A percentile compares a stretch with the other conserved stretches of the same genome.
phyloP scores from a whole-genome alignment of 352 stramenopile genomes.

The Pythium sp. region DNA sequence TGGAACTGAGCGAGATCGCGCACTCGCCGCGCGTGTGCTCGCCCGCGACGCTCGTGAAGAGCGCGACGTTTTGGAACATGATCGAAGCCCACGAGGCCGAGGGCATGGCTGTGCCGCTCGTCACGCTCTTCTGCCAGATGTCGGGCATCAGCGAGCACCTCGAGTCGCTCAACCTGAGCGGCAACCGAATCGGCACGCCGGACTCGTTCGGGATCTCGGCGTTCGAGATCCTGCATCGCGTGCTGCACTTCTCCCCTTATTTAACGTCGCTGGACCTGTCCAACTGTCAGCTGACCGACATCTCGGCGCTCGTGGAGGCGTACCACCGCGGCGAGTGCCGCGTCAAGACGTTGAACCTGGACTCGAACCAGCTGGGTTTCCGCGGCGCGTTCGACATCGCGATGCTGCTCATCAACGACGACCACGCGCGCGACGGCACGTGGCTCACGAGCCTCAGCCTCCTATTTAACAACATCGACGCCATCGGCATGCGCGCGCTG shows the following conservation, averaged over 20 bases:
- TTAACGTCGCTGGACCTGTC: slow-evolving; percentile 48
- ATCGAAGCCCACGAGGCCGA: slow-evolving; percentile 44
- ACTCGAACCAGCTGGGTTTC: slow-evolving; percentile 57
- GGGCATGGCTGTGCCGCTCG: slow-evolving; percentile 46
- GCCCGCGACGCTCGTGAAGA: slow-evolving; percentile 36
- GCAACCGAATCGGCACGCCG: slow-evolving; percentile 54
- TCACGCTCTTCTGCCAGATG: slow-evolving; percentile 57
- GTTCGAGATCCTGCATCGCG: slow-evolving; percentile 46
- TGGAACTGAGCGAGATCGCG: slow-evolving; percentile 50
- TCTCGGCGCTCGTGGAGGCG: slow-evolving; percentile 45
- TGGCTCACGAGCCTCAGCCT: slow-evolving; percentile 45
- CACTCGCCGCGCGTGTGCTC: slow-evolving; percentile 53
- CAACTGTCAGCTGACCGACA: slow-evolving; percentile 48
- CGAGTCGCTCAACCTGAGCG: slow-evolving; percentile 53
- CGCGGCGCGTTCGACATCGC: slow-evolving; percentile 52
- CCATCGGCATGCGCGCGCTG: slow-evolving; percentile 46
- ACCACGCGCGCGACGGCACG: slow-evolving; percentile 31
- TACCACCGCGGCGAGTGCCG: slow-evolving; percentile 49
- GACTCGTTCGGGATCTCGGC: slow-evolving; percentile 51
- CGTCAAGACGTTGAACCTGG: slow-evolving; percentile 43
- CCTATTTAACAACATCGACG: slow-evolving; percentile 57
- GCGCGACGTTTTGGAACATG: slow-evolving; percentile 52
- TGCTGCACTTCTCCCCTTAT: slow-evolving; percentile 58
- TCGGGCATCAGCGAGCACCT: slow-evolving; percentile 48
- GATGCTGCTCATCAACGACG: slow-evolving; percentile 57